These are phyloP conservation scores for Carallia brachiata DNA, from an alignment of 345 rosid species.

Conservation along the genomic window DNA sequence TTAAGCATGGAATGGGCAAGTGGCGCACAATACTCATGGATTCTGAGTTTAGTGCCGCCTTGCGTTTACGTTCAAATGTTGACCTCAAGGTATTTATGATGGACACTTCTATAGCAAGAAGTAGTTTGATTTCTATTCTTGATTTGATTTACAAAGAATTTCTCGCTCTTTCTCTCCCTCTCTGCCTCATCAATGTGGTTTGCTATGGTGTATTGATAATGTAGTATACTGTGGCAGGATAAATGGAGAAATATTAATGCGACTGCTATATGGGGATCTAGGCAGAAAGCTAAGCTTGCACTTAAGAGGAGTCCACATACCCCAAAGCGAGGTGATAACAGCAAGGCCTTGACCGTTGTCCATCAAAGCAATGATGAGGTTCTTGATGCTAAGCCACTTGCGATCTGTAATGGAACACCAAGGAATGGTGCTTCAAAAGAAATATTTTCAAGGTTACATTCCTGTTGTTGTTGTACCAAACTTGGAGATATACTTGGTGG, in stretches of 20 bases:
- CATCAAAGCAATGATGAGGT: conserved; percentile 20
- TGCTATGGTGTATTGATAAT: not conserved
- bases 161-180: not conserved
- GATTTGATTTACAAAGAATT: not conserved
- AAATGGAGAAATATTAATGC: conserved; percentile 41
- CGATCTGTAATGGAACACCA: conserved; percentile 26
- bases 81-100: conserved; percentile 31
- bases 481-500: conserved; percentile 9
- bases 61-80: conserved; percentile 31
- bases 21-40: conserved; percentile 38
- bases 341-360: conserved; percentile 16
- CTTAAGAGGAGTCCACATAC: conserved; percentile 25
- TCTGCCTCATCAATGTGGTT: not conserved
- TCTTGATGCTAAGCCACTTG: conserved; percentile 29
- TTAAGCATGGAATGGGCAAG: conserved; percentile 35
- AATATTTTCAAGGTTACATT: conserved; percentile 57
- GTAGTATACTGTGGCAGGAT: conserved; percentile 16
- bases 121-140: not conserved
- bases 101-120: not conserved
- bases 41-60: conserved; percentile 25
- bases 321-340: conserved; percentile 24
- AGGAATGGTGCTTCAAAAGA: conserved; percentile 47
- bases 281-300: conserved; percentile 37
- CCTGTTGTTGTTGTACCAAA: conserved; percentile 1
- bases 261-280: conserved; percentile 38